Evolutionary conservation across 75 land plant species (phyloP).

Genomic region (Ceratopteris richardii): DNA sequence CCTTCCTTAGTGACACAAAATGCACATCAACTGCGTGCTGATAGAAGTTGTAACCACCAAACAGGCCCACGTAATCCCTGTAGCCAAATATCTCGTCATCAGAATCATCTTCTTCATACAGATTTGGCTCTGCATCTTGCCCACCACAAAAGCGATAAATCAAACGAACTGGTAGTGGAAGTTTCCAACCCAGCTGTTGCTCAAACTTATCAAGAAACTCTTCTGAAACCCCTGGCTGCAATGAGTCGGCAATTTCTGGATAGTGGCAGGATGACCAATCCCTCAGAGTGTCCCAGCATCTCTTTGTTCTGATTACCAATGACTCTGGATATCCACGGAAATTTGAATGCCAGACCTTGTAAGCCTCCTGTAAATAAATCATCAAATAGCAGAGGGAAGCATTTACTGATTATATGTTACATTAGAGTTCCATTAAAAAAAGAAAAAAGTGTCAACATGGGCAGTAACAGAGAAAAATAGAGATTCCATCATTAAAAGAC

Average conservation of each 20-base stretch:
- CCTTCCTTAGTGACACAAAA: slow-evolving; percentile 41
- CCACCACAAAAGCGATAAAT: slow-evolving; percentile 80
- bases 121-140: slow-evolving; percentile 22
- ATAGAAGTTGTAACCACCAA: slow-evolving; percentile 84
- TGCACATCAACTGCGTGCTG: slow-evolving; percentile 57
- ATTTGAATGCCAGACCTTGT: slow-evolving; percentile 47
- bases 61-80: slow-evolving; percentile 35
- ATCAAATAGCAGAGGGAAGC: too few species aligned
- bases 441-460: too few species aligned
- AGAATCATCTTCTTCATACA: slow-evolving; percentile 4
- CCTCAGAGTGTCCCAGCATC: slow-evolving; percentile 48
- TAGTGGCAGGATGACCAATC: slow-evolving; percentile 46
- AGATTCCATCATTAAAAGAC: too few species aligned
- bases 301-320: slow-evolving; percentile 53
- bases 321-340: slow-evolving; percentile 51
- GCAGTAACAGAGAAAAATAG: too few species aligned
- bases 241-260: slow-evolving; percentile 49
- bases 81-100: not conserved
- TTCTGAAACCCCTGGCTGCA: slow-evolving; percentile 60
- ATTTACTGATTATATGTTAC: too few species aligned
- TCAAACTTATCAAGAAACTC: slow-evolving; percentile 46
- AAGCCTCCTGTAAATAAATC: slow-evolving; percentile 53
- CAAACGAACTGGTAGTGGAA: slow-evolving; percentile 57
- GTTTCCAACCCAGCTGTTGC: slow-evolving; percentile 31
- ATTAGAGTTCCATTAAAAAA: too few species aligned